Evolutionary conservation across 495 filamentous ascomycete genomes (phyloP).

Genomic region (Tuber aestivum): DNA sequence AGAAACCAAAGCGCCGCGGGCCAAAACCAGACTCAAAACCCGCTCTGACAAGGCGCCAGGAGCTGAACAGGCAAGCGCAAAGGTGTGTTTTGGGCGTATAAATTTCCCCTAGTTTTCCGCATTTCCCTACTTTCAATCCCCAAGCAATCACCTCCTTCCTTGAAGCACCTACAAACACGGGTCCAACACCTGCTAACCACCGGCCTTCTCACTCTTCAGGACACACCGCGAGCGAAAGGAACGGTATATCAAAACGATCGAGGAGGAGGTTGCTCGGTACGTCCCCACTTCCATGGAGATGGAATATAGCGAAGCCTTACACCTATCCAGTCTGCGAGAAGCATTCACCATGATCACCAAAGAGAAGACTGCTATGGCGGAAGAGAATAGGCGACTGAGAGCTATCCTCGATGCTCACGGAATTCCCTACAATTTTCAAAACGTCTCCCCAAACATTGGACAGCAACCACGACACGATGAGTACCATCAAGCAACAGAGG

Average conservation of each 20-base stretch:
- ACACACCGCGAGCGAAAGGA: slow-evolving; percentile 97
- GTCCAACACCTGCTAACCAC: slow-evolving; percentile 14
- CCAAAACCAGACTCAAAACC: slow-evolving; percentile 97
- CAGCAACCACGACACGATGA: slow-evolving; percentile 36
- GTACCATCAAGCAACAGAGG: slow-evolving; percentile 44
- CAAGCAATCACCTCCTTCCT: slow-evolving; percentile 20
- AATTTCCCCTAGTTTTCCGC: slow-evolving; percentile 11
- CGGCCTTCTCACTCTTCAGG: slow-evolving; percentile 42
- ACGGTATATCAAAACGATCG: slow-evolving; percentile 86
- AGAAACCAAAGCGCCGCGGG: slow-evolving; percentile 79
- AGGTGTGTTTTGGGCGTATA: slow-evolving; percentile 53
- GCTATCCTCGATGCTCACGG: slow-evolving; percentile 67
- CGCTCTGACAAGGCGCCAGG: slow-evolving; percentile 84
- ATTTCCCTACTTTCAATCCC: neutral
- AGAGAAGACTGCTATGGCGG: slow-evolving; percentile 59
- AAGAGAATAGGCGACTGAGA: slow-evolving; percentile 74
- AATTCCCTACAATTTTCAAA: slow-evolving; percentile 50
- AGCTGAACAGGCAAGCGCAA: slow-evolving; percentile 92
- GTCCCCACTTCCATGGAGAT: slow-evolving; percentile 44
- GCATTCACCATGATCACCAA: slow-evolving; percentile 56
- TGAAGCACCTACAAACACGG: slow-evolving; percentile 2
- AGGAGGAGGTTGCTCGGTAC: slow-evolving; percentile 72
- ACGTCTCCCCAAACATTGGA: slow-evolving; percentile 4
- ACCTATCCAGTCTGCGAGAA: slow-evolving; percentile 50
- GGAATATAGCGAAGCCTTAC: slow-evolving; percentile 48